Conservation (phyloP, 2,329 filamentous ascomycete species). For the Raffaelea ambrosiae region DNA sequence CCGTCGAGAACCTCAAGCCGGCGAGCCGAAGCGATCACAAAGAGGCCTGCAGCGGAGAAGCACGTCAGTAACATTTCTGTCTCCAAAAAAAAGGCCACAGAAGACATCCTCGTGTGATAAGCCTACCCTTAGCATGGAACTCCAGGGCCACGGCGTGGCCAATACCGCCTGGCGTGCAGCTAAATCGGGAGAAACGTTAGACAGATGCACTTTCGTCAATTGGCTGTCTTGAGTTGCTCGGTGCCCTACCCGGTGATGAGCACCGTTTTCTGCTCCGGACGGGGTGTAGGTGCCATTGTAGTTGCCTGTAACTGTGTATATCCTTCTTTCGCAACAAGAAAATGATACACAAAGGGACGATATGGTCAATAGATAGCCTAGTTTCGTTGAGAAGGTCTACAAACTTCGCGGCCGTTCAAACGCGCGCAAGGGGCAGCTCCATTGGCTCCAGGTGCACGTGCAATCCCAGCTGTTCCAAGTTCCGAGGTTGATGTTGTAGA, state of each 20-base stretch:
- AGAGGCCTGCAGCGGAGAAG: conserved; percentile 27
- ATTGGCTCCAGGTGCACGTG: conserved; percentile 39
- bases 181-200: no score
- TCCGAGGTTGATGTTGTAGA: no score
- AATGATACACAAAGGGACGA: no score
- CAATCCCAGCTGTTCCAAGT: conserved; percentile 9
- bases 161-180: conserved; percentile 51
- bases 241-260: conserved; percentile 39
- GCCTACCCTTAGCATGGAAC: no score
- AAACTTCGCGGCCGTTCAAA: no score
- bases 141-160: conserved; percentile 44
- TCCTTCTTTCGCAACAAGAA: no score
- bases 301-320: no score
- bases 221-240: neutral
- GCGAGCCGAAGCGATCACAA: conserved; percentile 50
- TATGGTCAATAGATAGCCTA: no score
- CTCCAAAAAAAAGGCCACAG: no score
- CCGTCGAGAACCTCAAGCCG: conserved; percentile 36
- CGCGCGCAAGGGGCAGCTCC: no score
- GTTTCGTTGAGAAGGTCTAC: no score
- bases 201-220: no score
- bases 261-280: conserved; percentile 30
- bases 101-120: conserved; percentile 37
- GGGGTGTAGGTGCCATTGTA: conserved; percentile 4
- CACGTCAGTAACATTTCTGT: neutral